Conservation (phyloP, 176 grass and related monocot genomes). For the Luzula sylvatica region DNA sequence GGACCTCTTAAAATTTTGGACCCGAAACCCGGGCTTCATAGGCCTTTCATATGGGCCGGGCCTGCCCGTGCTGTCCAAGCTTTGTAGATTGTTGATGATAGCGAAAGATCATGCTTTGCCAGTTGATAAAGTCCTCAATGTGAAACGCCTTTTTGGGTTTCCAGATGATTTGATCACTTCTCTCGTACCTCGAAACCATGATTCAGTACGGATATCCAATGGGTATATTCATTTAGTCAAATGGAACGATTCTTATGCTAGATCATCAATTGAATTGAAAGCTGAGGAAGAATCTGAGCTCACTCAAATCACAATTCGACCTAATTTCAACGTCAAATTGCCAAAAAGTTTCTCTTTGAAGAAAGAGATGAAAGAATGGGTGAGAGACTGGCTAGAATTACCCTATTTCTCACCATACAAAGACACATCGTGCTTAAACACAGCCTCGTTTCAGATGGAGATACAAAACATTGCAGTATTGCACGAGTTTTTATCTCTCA, state of each 20-base stretch:
- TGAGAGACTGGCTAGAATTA: conserved; percentile 85
- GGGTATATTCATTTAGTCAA: conserved; percentile 51
- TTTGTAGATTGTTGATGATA: conserved; percentile 86
- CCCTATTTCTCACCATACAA: conserved; percentile 61
- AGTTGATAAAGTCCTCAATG: conserved; percentile 46
- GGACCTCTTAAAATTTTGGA: too few species aligned
- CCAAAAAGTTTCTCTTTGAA: conserved; percentile 71
- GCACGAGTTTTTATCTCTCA: conserved; percentile 70
- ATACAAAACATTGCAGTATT: conserved; percentile 62
- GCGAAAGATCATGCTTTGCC: conserved; percentile 43
- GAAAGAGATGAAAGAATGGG: conserved; percentile 83
- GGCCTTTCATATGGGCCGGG: too few species aligned
- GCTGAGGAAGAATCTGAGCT: conserved; percentile 57
- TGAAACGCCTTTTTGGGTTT: conserved; percentile 71
- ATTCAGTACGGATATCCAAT: conserved; percentile 40
- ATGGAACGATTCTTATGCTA: conserved; percentile 48
- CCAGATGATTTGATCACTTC: conserved; percentile 65
- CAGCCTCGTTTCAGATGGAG: conserved; percentile 45
- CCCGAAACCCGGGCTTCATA: too few species aligned
- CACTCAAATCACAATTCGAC: conserved; percentile 45
- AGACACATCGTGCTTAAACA: conserved; percentile 28
- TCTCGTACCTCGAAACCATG: conserved; percentile 42
- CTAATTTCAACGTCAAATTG: conserved; percentile 56
- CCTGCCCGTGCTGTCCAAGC: too few species aligned
- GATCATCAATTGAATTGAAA: conserved; percentile 49